These are phyloP conservation scores for Fusarium pilosicola DNA, from an alignment of 2,329 filamentous ascomycete species.

Conservation along the genomic window DNA sequence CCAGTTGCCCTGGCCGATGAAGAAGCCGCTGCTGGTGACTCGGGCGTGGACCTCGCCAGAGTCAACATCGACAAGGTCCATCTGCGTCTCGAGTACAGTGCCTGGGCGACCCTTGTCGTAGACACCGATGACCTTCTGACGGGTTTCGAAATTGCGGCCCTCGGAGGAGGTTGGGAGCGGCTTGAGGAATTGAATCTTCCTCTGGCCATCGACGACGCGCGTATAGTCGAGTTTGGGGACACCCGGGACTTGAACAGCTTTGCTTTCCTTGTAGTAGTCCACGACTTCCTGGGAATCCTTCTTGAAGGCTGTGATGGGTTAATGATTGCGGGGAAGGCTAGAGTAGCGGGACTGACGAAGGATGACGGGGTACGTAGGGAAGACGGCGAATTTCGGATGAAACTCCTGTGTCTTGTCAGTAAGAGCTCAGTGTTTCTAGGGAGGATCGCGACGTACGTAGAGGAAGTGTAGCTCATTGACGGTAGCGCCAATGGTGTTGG, in stretches of 20 bases:
- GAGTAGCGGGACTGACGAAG: slow-evolving; percentile 33
- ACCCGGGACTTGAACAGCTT: slow-evolving; percentile 50
- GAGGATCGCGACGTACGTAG: neutral
- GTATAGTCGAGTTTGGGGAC: slow-evolving; percentile 54
- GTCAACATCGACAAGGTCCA: slow-evolving; percentile 52
- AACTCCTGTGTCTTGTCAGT: slow-evolving; percentile 54
- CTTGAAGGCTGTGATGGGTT: slow-evolving; percentile 50
- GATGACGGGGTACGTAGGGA: slow-evolving; percentile 60
- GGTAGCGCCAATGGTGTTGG: slow-evolving; percentile 6
- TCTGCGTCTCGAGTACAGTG: slow-evolving; percentile 51
- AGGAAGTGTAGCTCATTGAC: slow-evolving; percentile 10
- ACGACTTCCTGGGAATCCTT: slow-evolving; percentile 57
- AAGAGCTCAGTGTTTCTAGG: slow-evolving; percentile 52
- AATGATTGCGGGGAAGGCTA: neutral
- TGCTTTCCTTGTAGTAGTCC: slow-evolving; percentile 51
- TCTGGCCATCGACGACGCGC: slow-evolving; percentile 54
- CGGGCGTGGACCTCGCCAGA: slow-evolving; percentile 52
- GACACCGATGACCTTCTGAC: slow-evolving; percentile 53
- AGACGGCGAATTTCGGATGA: slow-evolving; percentile 55
- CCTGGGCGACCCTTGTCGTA: slow-evolving; percentile 53
- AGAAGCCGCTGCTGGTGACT: slow-evolving; percentile 54
- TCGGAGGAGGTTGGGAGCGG: slow-evolving; percentile 50
- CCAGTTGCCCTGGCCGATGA: slow-evolving; percentile 58
- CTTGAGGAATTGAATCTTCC: slow-evolving; percentile 52
- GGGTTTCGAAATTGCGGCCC: slow-evolving; percentile 53